Evolutionary conservation across 2,329 filamentous ascomycete genomes (phyloP).

Genomic region (Botrytis aclada): DNA sequence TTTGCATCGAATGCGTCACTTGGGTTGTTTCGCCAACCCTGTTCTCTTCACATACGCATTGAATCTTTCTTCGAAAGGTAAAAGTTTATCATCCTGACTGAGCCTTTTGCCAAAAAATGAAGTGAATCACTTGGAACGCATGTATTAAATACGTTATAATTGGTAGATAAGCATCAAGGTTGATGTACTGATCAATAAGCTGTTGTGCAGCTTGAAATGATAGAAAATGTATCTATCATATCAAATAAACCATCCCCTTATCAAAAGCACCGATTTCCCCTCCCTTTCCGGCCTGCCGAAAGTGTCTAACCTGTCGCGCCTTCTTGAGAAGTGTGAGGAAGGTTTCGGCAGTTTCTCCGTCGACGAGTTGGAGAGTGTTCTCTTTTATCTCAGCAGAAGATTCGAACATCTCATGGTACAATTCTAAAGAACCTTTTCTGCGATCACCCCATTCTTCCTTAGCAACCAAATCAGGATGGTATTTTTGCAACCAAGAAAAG

Average conservation of each 20-base stretch:
- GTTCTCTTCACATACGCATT: not conserved
- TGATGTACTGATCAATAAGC: not conserved
- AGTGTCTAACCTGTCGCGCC: not conserved
- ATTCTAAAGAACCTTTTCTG: not conserved
- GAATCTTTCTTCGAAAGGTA: not conserved
- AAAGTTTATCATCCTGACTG: not conserved
- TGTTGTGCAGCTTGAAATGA: not conserved
- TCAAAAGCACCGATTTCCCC: rapidly evolving
- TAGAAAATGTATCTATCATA: not conserved
- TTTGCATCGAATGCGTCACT: not conserved
- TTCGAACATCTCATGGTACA: not conserved
- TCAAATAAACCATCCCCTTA: not conserved
- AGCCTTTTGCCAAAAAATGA: not conserved
- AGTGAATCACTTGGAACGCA: not conserved
- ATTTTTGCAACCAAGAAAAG: not conserved
- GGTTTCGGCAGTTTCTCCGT: not conserved
- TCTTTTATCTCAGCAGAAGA: not conserved
- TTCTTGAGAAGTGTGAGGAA: not conserved
- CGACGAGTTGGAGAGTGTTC: not conserved
- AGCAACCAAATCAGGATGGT: not conserved
- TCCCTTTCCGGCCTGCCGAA: not conserved
- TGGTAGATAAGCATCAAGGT: not conserved
- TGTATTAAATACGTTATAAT: not conserved
- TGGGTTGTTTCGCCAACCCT: not conserved
- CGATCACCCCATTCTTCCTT: not conserved